A percentile compares a stretch with the other conserved stretches of the same genome.
Conservation (phyloP, 2,329 filamentous ascomycete genomes). For the Bertia moriformis region DNA sequence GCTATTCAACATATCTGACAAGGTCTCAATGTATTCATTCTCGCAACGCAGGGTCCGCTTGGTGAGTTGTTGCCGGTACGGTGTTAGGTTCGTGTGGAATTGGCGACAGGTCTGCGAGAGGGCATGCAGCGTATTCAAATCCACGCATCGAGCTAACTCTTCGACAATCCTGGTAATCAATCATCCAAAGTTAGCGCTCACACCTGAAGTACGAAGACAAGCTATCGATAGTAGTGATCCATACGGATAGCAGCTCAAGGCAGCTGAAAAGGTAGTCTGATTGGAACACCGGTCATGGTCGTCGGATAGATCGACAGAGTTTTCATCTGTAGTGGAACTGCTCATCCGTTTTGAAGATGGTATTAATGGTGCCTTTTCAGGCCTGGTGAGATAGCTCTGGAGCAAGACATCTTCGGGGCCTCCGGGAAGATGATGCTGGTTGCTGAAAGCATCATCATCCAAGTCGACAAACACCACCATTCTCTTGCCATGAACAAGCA, state of each 20-base stretch:
- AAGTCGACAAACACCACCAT: not conserved
- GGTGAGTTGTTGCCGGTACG: not conserved
- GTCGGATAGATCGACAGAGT: not conserved
- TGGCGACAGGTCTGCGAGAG: not conserved
- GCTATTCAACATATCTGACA: not conserved
- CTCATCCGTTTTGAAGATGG: not conserved
- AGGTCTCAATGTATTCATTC: conserved; percentile 1
- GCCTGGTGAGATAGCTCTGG: not conserved
- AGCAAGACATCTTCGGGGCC: not conserved
- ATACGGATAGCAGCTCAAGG: not conserved
- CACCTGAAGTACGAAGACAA: not conserved
- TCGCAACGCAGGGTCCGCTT: not conserved
- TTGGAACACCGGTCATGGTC: too few relatives aligned
- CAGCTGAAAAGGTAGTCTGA: not conserved
- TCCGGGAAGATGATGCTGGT: not conserved
- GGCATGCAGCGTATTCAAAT: not conserved
- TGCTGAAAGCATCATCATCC: not conserved
- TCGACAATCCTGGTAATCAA: conserved; percentile 1
- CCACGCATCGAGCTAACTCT: not conserved
- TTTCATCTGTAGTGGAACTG: not conserved
- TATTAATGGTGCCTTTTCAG: not conserved
- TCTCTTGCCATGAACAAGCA: not conserved
- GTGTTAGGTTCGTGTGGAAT: not conserved
- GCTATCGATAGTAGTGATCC: not conserved
- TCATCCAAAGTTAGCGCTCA: not conserved